phyloP scores from a whole-genome alignment of 1,139 yeast genomes.

The Suhomyces bokatorum region DNA sequence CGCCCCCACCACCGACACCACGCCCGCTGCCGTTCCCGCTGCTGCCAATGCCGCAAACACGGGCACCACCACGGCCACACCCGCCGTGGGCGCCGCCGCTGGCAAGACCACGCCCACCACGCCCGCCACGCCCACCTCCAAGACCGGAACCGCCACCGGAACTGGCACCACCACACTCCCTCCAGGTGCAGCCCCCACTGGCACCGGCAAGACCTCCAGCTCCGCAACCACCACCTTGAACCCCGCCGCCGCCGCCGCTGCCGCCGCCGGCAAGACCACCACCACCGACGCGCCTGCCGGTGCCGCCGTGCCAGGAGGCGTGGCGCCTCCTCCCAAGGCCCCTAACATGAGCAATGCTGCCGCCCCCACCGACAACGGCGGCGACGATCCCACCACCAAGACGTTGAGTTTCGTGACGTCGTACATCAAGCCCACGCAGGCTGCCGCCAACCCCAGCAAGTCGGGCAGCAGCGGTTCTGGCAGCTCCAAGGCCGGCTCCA shows the following conservation, averaged over 20 bases:
- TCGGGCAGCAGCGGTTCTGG: slow-evolving; percentile 1
- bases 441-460: not conserved
- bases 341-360: slow-evolving; percentile 11
- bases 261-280: slow-evolving; percentile 16
- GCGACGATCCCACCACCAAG: slow-evolving; percentile 18
- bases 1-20: slow-evolving; percentile 10
- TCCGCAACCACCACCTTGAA: slow-evolving; percentile 5
- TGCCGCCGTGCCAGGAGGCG: slow-evolving; percentile 15
- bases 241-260: slow-evolving; percentile 14
- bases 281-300: slow-evolving; percentile 17
- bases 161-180: slow-evolving; percentile 11
- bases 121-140: slow-evolving; percentile 10
- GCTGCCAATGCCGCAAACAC: slow-evolving; percentile 12
- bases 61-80: slow-evolving; percentile 22
- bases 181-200: slow-evolving; percentile 11
- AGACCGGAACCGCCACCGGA: slow-evolving; percentile 9
- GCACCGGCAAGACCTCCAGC: slow-evolving; percentile 14
- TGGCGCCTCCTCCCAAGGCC: slow-evolving; percentile 18
- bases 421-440: slow-evolving; percentile 7
- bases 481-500: not conserved
- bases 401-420: slow-evolving; percentile 17
- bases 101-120: slow-evolving; percentile 10
- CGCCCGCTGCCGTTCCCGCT: slow-evolving; percentile 12
- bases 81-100: slow-evolving; percentile 34
- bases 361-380: slow-evolving; percentile 15